Evolutionary conservation across 768 basidiomycete genomes (phyloP).

Genomic region (Epithele typhae): DNA sequence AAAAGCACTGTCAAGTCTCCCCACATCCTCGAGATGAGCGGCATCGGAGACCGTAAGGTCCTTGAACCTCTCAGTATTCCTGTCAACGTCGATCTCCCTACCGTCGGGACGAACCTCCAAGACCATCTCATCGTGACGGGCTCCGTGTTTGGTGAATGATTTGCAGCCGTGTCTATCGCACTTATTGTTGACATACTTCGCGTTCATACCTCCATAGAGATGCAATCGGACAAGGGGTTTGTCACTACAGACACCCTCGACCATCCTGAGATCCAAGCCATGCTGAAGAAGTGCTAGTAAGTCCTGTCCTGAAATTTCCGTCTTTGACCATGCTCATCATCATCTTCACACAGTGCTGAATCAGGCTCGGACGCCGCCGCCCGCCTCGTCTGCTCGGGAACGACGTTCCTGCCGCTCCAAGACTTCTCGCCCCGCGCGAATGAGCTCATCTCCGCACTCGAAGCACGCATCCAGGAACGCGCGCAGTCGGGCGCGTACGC

Average conservation of each 20-base stretch:
- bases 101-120: constrained; percentile 46
- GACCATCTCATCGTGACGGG: constrained; percentile 31
- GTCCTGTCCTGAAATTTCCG: too few species aligned
- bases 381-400: background rate
- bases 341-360: too few species aligned
- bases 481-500: background rate
- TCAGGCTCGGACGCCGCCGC: too few species aligned
- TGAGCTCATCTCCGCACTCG: background rate
- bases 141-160: constrained; percentile 16
- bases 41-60: constrained; percentile 37
- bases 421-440: background rate
- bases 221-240: constrained; percentile 1
- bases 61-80: constrained; percentile 32
- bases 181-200: too few species aligned
- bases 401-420: constrained; percentile 5
- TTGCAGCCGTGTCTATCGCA: background rate
- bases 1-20: constrained; percentile 39
- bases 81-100: constrained; percentile 35
- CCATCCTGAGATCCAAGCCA: constrained; percentile 1
- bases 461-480: background rate
- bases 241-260: constrained; percentile 6
- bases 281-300: constrained; percentile 4
- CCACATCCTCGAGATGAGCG: constrained; percentile 45
- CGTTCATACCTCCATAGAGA: too few species aligned
- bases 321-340: too few species aligned